Evolutionary conservation across 129 eudicot genomes (phyloP).

Genomic region (Helianthus annuus): DNA sequence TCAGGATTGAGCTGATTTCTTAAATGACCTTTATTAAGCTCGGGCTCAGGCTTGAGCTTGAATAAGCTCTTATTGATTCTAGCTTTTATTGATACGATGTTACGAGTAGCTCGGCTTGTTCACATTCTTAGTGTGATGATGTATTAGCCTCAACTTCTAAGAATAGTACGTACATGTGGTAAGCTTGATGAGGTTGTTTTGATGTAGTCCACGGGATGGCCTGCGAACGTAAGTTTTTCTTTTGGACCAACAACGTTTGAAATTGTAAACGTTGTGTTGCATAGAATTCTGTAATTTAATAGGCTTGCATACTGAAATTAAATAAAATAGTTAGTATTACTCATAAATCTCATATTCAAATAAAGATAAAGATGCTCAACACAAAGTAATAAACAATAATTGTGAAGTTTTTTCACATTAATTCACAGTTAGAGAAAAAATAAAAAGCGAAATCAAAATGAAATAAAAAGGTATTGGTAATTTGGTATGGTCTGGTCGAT

Average conservation of each 20-base stretch:
- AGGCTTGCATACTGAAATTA: constrained; percentile 50
- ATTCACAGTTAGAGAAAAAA: too few relatives aligned
- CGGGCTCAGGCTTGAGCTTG: too few relatives aligned
- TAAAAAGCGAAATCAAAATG: background rate
- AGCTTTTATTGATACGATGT: too few relatives aligned
- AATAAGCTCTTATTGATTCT: too few relatives aligned
- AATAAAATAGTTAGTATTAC: background rate
- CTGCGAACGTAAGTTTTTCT: constrained; percentile 60
- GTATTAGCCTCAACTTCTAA: background rate
- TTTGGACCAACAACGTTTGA: constrained; percentile 74
- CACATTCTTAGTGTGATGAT: background rate
- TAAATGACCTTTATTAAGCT: too few relatives aligned
- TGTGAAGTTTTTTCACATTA: too few relatives aligned
- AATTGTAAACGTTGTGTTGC: constrained; percentile 71
- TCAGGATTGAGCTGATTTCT: too few relatives aligned
- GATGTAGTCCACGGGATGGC: constrained; percentile 57
- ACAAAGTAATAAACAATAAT: too few relatives aligned
- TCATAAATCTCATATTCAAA: too few relatives aligned
- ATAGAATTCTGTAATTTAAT: constrained; percentile 50
- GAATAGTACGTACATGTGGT: constrained; percentile 52
- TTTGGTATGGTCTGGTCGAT: too few relatives aligned
- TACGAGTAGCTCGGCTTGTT: too few relatives aligned
- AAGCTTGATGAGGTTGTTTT: constrained; percentile 51
- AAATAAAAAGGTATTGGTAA: background rate
- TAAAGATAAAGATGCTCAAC: too few relatives aligned